These are phyloP conservation scores for Cicer judaicum DNA, from an alignment of 306 rosid species.

Conservation along the genomic window DNA sequence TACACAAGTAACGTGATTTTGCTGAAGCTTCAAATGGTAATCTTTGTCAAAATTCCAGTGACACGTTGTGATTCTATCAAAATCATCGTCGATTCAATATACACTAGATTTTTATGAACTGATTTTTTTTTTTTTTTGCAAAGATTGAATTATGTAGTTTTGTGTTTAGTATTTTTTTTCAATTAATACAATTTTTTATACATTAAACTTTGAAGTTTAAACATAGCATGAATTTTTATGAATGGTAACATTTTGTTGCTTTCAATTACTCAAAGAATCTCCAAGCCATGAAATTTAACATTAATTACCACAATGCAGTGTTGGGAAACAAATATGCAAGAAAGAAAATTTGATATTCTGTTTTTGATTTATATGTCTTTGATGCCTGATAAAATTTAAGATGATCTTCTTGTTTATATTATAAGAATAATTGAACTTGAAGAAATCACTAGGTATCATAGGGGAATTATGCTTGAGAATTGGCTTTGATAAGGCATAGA, in stretches of 20 bases:
- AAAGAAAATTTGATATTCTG: slow-evolving; percentile 20
- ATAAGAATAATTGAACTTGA: neutral
- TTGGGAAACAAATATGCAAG: slow-evolving; percentile 5
- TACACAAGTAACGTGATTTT: too few relatives aligned
- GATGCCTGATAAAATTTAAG: slow-evolving; percentile 5
- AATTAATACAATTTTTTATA: slow-evolving; percentile 28
- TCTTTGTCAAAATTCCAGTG: too few relatives aligned
- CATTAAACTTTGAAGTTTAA: slow-evolving; percentile 13
- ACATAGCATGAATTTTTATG: slow-evolving; percentile 21
- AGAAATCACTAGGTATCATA: neutral
- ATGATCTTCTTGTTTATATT: slow-evolving; percentile 3
- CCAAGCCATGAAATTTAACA: slow-evolving; percentile 14
- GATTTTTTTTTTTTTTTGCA: slow-evolving; percentile 1
- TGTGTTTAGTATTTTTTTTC: slow-evolving; percentile 16
- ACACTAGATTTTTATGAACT: slow-evolving; percentile 22
- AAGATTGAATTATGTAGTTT: slow-evolving; percentile 27
- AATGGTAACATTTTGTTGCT: slow-evolving; percentile 4
- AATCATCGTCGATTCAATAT: too few relatives aligned
- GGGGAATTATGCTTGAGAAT: neutral
- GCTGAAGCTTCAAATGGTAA: too few relatives aligned
- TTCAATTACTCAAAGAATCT: neutral
- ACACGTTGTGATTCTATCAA: too few relatives aligned
- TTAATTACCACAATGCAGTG: neutral
- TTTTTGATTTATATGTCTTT: neutral
- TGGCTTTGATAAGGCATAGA: neutral